phyloP scores from a whole-genome alignment of 495 filamentous ascomycete species.

The Xylaria castorea region DNA sequence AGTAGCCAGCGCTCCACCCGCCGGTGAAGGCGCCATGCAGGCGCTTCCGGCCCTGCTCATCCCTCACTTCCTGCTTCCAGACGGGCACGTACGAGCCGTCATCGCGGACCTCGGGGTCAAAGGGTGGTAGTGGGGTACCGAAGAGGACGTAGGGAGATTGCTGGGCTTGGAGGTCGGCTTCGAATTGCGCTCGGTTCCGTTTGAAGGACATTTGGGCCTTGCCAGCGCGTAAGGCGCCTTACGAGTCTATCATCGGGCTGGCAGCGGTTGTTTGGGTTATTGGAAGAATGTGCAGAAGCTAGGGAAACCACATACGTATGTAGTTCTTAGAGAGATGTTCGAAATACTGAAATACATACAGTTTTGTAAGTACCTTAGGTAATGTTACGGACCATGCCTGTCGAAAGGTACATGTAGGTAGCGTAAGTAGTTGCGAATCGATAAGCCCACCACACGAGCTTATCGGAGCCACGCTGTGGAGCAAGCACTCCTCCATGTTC shows the following conservation, averaged over 20 bases:
- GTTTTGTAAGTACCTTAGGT: not conserved
- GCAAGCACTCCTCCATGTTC: not conserved
- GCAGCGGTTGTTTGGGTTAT: not conserved
- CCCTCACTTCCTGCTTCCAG: slow-evolving; percentile 97
- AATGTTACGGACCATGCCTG: not conserved
- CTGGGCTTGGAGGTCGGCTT: slow-evolving; percentile 74
- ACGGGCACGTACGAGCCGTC: slow-evolving; percentile 93
- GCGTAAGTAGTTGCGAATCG: not conserved
- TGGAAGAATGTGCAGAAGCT: not conserved
- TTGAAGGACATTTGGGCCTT: slow-evolving; percentile 72
- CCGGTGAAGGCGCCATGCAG: slow-evolving; percentile 97
- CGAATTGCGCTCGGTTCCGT: slow-evolving; percentile 76
- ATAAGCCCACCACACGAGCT: slow-evolving; percentile 16
- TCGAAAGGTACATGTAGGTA: not conserved
- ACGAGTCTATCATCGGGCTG: slow-evolving; percentile 22
- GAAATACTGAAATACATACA: not conserved
- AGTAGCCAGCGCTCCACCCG: slow-evolving; percentile 96
- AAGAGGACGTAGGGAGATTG: slow-evolving; percentile 83
- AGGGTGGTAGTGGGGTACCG: slow-evolving; percentile 84
- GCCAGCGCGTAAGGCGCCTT: slow-evolving; percentile 21
- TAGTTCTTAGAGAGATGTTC: not conserved
- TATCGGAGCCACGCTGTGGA: slow-evolving; percentile 8
- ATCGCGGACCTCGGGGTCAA: slow-evolving; percentile 80
- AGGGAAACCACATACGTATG: not conserved
- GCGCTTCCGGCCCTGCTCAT: slow-evolving; percentile 89